Percentiles rank a stretch among this genome's conserved stretches.
Evolutionary conservation across 495 filamentous ascomycete species (phyloP).

Genomic region (Podospora sp.): DNA sequence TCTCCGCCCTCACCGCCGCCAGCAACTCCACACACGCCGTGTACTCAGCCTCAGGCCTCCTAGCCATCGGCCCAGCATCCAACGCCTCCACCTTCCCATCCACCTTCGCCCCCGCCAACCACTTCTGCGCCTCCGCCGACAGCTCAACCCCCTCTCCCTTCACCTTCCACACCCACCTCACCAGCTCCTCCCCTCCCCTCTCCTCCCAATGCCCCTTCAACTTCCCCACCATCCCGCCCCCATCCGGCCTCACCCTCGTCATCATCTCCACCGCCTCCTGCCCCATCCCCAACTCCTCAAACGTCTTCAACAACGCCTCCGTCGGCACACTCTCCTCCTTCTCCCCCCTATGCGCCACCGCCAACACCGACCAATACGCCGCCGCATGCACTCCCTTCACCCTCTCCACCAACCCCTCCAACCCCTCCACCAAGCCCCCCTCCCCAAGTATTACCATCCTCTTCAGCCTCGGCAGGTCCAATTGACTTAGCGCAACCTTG

Average conservation of each 20-base stretch:
- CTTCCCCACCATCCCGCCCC: constrained; percentile 19
- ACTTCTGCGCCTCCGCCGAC: constrained; percentile 24
- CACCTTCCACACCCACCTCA: constrained; percentile 22
- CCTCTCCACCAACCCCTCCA: constrained; percentile 11
- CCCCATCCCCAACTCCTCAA: too few relatives aligned
- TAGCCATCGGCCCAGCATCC: constrained; percentile 30
- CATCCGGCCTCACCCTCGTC: background rate
- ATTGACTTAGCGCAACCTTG: constrained; percentile 17
- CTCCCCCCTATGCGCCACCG: constrained; percentile 15
- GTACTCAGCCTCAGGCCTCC: constrained; percentile 31
- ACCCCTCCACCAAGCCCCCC: background rate
- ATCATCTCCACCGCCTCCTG: too few relatives aligned
- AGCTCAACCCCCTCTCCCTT: constrained; percentile 5
- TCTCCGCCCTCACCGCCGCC: constrained; percentile 39
- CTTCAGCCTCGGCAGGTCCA: constrained; percentile 22
- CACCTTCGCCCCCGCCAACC: constrained; percentile 25
- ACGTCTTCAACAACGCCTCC: too few relatives aligned
- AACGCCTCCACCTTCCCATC: constrained; percentile 14
- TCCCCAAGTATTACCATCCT: background rate
- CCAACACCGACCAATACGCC: constrained; percentile 25
- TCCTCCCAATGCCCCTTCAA: constrained; percentile 24
- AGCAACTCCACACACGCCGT: constrained; percentile 39
- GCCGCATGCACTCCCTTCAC: constrained; percentile 14
- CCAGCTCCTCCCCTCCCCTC: constrained; percentile 8
- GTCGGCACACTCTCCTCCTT: constrained; percentile 1